Base-by-base conservation (phyloP, 371 early-diverging fungal species). In the Umbelopsis sp. region DNA sequence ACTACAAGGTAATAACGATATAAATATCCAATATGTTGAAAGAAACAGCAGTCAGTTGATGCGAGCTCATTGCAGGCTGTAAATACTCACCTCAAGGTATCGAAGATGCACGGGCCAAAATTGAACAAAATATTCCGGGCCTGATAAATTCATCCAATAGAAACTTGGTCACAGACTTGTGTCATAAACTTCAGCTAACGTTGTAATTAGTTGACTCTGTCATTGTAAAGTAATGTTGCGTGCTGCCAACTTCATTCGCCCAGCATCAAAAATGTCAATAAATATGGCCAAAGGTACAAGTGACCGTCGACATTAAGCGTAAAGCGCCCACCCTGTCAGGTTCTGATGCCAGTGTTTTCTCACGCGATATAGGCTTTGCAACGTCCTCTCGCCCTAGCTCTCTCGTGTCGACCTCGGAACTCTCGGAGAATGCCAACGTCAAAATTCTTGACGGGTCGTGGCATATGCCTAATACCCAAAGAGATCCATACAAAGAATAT, bases 361-460 rank as follows among this genome's bases (percentile, higher is more conserved):
- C 41, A 41, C 12, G 12, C 41, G 12, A 41, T 35, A 57, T 35
- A 57, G 57, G 35, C 29, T 57, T 35, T 9, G 29, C 57, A 2
- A 57, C 57, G 12, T 35, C 57, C 11, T 57, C 57, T 29, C 57
- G 57, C 12, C 57, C 57, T 25, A 57, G 57, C 35, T 35, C 57
- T 14, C 57, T 57, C 57, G 32, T 57, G 8, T 57, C 57, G 7
- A 57, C 57, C 18, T 57, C 57, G 7, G 57, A 29, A 18, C 35
- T 57, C 5, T 29, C 57, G 2, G 18, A 12, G 16, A 35, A 57
- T 29, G 11, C 57, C 29, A 74, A 73, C 1, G 86, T 93, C 68
- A 91, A 93, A 48, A 80, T 93, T 0, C 79, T 97, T 9, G 97
- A 97, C 76, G 92, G 93, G 51, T 93, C 94, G 6, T 97, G 95